Percentiles rank a stretch among this genome's conserved stretches.
phyloP scores from a whole-genome alignment of 345 rosid species.

The Eutrema yunnanense region DNA sequence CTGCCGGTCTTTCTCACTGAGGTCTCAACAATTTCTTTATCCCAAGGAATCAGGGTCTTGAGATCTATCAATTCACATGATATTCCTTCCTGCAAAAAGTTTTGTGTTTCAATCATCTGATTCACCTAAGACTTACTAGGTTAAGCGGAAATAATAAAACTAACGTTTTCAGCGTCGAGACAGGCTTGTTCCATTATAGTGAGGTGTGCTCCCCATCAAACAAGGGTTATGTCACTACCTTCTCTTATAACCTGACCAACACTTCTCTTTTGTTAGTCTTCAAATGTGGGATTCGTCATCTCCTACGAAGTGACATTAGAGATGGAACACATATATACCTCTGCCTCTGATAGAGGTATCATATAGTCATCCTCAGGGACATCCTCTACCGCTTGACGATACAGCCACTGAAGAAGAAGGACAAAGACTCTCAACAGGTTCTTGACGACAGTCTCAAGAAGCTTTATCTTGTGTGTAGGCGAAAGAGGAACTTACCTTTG shows the following conservation, averaged over 20 bases:
- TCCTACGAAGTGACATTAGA: background rate
- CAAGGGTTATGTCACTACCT: slow-evolving; percentile 76
- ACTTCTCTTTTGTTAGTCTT: background rate
- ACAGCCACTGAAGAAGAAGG: slow-evolving; percentile 54
- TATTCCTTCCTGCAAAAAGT: slow-evolving; percentile 53
- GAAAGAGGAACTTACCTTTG: slow-evolving; percentile 49
- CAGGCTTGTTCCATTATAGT: slow-evolving; percentile 77
- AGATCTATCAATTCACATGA: slow-evolving; percentile 81
- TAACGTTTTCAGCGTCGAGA: slow-evolving; percentile 60
- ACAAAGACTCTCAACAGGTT: background rate
- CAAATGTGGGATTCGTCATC: background rate
- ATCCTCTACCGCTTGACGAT: slow-evolving; percentile 74
- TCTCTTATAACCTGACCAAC: slow-evolving; percentile 37
- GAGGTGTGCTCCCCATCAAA: slow-evolving; percentile 94
- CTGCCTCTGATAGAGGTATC: slow-evolving; percentile 80
- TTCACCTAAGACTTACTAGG: background rate
- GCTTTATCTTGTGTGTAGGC: background rate
- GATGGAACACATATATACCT: slow-evolving; percentile 36
- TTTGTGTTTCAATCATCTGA: background rate
- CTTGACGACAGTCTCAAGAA: background rate
- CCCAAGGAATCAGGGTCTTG: slow-evolving; percentile 80
- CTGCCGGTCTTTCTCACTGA: slow-evolving; percentile 79
- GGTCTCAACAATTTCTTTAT: slow-evolving; percentile 74
- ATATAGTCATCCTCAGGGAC: slow-evolving; percentile 83
- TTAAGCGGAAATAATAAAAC: background rate